Evolutionary conservation across 2,329 filamentous ascomycete genomes (phyloP).

Genomic region (Epichloe sp.): DNA sequence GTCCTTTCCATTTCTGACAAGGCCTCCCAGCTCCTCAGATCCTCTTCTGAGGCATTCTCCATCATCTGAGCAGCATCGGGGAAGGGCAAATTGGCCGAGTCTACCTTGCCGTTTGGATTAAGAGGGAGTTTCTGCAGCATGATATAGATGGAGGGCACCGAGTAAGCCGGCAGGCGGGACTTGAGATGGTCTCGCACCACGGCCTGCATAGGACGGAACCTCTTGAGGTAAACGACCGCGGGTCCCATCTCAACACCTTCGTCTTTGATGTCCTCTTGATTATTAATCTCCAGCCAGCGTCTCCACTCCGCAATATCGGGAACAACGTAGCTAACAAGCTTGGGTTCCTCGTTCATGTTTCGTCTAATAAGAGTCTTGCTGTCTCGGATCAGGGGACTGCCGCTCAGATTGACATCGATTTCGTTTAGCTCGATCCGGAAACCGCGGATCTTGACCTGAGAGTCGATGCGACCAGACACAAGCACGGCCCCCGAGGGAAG

Average conservation of each 20-base stretch:
- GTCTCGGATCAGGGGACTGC: slow-evolving; percentile 64
- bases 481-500: slow-evolving; percentile 57
- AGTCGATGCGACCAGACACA: slow-evolving; percentile 68
- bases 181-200: slow-evolving; percentile 54
- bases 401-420: slow-evolving; percentile 72
- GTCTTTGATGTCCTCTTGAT: slow-evolving; percentile 41
- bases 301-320: slow-evolving; percentile 65
- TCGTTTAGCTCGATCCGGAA: slow-evolving; percentile 93
- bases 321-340: slow-evolving; percentile 77
- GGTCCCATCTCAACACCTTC: slow-evolving; percentile 34
- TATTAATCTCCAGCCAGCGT: slow-evolving; percentile 46
- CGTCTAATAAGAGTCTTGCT: slow-evolving; percentile 64
- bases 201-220: slow-evolving; percentile 32
- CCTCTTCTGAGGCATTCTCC: slow-evolving; percentile 22
- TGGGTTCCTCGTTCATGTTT: slow-evolving; percentile 50
- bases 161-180: slow-evolving; percentile 33
- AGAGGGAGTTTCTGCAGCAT: slow-evolving; percentile 43
- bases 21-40: slow-evolving; percentile 38
- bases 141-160: slow-evolving; percentile 23
- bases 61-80: slow-evolving; percentile 57
- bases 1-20: slow-evolving; percentile 26
- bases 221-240: slow-evolving; percentile 28
- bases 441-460: slow-evolving; percentile 90
- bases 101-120: slow-evolving; percentile 69
- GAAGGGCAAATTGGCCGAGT: slow-evolving; percentile 66